These are phyloP conservation scores for Speleostelium caveatum DNA, from an alignment of 78 protist genomes.

Conservation along the genomic window DNA sequence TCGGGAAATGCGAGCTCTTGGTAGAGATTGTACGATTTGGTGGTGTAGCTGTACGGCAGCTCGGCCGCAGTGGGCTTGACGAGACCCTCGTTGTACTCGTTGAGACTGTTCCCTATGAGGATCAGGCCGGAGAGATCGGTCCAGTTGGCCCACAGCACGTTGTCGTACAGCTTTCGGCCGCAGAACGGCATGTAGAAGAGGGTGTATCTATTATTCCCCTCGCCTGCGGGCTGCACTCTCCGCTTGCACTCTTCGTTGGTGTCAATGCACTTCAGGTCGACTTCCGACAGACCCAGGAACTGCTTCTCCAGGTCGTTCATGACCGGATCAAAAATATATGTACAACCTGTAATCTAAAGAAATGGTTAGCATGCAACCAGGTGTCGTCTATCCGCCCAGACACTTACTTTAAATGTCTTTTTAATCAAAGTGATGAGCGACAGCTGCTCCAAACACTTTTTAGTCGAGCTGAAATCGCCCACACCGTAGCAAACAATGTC, in stretches of 20 bases:
- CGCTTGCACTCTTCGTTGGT: constrained; percentile 44
- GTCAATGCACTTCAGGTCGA: constrained; percentile 20
- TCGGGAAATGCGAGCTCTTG: constrained; percentile 21
- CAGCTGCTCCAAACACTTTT: constrained; percentile 58
- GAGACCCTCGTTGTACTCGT: constrained; percentile 32
- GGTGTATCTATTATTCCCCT: neutral
- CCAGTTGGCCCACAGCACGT: constrained; percentile 60
- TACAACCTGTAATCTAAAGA: constrained; percentile 5
- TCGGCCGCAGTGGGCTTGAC: neutral
- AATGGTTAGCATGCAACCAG: neutral
- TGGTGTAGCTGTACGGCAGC: constrained; percentile 39
- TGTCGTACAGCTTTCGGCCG: constrained; percentile 57
- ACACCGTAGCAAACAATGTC: constrained; percentile 69
- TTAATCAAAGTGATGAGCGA: constrained; percentile 18
- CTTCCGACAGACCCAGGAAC: neutral
- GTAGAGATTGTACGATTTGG: neutral
- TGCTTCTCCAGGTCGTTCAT: constrained; percentile 29
- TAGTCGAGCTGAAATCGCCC: constrained; percentile 28
- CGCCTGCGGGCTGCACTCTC: neutral
- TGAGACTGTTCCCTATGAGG: constrained; percentile 47
- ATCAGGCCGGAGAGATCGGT: neutral
- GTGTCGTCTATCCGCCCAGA: neutral
- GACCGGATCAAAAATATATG: constrained; percentile 66
- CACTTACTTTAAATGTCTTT: constrained; percentile 5
- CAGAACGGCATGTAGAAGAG: constrained; percentile 74